Conservation (phyloP, 1,284 basidiomycete genomes). For the Dichomitus squalens region DNA sequence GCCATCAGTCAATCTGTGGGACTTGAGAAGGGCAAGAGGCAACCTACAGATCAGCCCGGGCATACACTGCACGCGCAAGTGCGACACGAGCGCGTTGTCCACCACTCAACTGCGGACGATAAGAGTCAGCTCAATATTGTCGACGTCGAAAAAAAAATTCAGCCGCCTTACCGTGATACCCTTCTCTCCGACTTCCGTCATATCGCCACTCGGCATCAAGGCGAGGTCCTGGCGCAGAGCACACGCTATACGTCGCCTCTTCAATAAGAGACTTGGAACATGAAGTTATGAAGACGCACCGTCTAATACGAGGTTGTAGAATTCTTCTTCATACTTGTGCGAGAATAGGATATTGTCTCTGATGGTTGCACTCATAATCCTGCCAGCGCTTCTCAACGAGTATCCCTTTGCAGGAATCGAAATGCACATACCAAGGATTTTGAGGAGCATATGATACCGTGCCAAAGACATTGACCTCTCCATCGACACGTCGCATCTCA, state of each 20-base stretch:
- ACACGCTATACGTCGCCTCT: constrained; percentile 59
- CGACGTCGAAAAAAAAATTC: no score
- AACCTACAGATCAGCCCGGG: constrained; percentile 44
- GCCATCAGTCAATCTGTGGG: background rate
- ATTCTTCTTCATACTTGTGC: constrained; percentile 81
- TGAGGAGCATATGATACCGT: constrained; percentile 89
- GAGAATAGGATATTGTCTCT: constrained; percentile 92
- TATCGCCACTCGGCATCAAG: constrained; percentile 71
- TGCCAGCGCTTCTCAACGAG: constrained; percentile 25
- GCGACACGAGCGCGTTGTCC: constrained; percentile 71
- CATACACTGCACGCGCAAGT: constrained; percentile 47
- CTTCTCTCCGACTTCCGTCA: constrained; percentile 80
- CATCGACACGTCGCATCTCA: constrained; percentile 83
- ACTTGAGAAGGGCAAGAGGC: constrained; percentile 22
- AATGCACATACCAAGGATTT: constrained; percentile 72
- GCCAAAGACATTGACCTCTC: constrained; percentile 72
- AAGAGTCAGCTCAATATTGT: background rate
- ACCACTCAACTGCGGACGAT: constrained; percentile 47
- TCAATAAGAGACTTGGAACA: background rate
- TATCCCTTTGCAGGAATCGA: background rate
- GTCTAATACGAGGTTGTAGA: constrained; percentile 77
- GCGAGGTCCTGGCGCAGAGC: constrained; percentile 83
- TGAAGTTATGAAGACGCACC: constrained; percentile 40
- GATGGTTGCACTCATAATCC: constrained; percentile 84
- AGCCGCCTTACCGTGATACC: constrained; percentile 45